Evolutionary conservation across 805 yeast genomes (phyloP), one percentile per base, ranked within the genome.

Genomic region (Phaffomyces antillensis): DNA sequence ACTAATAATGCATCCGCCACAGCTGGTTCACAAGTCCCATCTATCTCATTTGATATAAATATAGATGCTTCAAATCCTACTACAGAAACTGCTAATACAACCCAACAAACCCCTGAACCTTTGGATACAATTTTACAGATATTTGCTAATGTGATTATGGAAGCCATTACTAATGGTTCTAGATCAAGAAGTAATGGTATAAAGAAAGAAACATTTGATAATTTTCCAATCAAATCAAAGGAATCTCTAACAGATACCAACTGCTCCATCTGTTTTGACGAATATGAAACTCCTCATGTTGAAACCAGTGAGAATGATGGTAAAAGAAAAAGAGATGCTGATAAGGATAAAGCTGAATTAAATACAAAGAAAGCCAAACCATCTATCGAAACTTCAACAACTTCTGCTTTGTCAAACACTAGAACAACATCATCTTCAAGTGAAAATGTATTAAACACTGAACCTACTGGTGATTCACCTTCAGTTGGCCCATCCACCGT

Each of bases 261-360:
- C 3, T 84, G 91, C 55, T 69, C 87, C 11, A 80, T 83, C 32
- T 83, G 90, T 61, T 81, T 77, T 52, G 88, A 83, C 18, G 65
- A 66, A 26, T 75, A 66, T 31, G 64, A 56, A 43, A 39, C 51
- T 20, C 38, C 51, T 20, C 38, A 48, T 43, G n/a, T 35, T 16
- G 16, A 26, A 17, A 24, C 26, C 7, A 30, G 36, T 16, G 56
- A 61, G 31, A 47, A 50, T 30, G 52, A 52, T 13, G 55, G 51
- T 15, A 54, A 53, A 16, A 55, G 53, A 47, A 42, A 46, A 37
- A 53, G 58, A 36, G 47, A 53, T 7, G 57, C 47, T n/a, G 40
- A 48, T 15, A 37, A 23, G 15, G 24, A 34, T 15, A 34, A 41
- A 28, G 30, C 10, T 28, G 30, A 28, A 28, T 28, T 28, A 9